phyloP scores from a whole-genome alignment of 2,329 filamentous ascomycete species.

The Aspergillus sp. region DNA sequence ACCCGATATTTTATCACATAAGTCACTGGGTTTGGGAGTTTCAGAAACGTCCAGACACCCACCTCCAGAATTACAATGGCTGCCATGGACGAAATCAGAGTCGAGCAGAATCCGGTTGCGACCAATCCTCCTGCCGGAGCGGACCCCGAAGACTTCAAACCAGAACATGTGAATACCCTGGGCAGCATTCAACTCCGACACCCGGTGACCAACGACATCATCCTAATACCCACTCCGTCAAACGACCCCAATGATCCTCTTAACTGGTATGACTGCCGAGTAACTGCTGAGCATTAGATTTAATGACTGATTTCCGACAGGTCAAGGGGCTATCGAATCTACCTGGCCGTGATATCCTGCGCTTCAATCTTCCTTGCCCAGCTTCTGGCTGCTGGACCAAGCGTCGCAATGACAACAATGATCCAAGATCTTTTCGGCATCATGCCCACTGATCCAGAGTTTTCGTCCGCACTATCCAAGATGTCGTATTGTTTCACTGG shows the following conservation, averaged over 20 bases:
- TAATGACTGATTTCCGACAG: background rate
- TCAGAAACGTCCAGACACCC: no score
- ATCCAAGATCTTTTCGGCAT: background rate
- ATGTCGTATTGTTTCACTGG: constrained; percentile 61
- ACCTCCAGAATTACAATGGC: no score
- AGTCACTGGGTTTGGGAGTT: no score
- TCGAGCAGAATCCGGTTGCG: no score
- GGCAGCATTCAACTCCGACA: background rate
- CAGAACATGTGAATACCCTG: no score
- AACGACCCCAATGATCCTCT: constrained; percentile 33
- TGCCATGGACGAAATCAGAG: no score
- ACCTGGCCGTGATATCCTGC: constrained; percentile 47
- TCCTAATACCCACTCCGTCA: constrained; percentile 26
- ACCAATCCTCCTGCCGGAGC: no score
- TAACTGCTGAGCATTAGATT: background rate
- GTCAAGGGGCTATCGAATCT: constrained; percentile 31
- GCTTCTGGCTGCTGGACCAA: constrained; percentile 61
- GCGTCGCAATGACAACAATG: constrained; percentile 53
- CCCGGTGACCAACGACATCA: constrained; percentile 2
- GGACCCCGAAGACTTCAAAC: no score
- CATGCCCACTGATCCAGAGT: constrained; percentile 48
- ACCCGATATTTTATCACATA: no score
- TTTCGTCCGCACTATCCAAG: constrained; percentile 43
- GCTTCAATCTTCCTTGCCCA: constrained; percentile 61
- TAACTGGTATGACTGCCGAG: constrained; percentile 23